Evolutionary conservation across 192 early-diverging fungal genomes (phyloP).

Genomic region (Coemansia sp.): DNA sequence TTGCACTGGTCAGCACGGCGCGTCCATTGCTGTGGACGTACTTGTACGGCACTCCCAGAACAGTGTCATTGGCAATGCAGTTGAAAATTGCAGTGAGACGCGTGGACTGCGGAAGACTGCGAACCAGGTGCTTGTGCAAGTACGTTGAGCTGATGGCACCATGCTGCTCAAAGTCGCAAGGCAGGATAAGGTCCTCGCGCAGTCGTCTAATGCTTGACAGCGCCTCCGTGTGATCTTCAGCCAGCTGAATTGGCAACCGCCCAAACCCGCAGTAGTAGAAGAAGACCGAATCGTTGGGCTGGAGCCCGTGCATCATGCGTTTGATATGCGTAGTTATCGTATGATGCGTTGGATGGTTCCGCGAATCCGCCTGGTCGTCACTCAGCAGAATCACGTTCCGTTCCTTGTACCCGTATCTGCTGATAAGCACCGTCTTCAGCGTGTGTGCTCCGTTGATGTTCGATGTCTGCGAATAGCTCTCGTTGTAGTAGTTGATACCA

Average conservation of each 20-base stretch:
- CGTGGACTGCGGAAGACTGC: slow-evolving; percentile 64
- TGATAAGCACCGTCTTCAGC: slow-evolving; percentile 61
- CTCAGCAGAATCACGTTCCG: slow-evolving; percentile 65
- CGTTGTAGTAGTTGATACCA: slow-evolving; percentile 61
- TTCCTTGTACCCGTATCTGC: slow-evolving; percentile 59
- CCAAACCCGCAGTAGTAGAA: slow-evolving; percentile 82
- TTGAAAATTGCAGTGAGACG: slow-evolving; percentile 76
- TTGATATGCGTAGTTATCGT: slow-evolving; percentile 65
- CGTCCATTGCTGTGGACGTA: slow-evolving; percentile 50
- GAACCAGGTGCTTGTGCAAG: slow-evolving; percentile 64
- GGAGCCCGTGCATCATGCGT: slow-evolving; percentile 67
- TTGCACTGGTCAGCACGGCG: slow-evolving; percentile 41
- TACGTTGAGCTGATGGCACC: slow-evolving; percentile 74
- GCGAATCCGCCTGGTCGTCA: slow-evolving; percentile 61
- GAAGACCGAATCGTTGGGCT: slow-evolving; percentile 73
- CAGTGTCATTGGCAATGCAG: slow-evolving; percentile 69
- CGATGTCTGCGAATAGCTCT: slow-evolving; percentile 54
- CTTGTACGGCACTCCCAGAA: slow-evolving; percentile 63
- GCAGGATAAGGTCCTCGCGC: slow-evolving; percentile 72
- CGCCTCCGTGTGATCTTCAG: slow-evolving; percentile 27
- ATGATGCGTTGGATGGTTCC: slow-evolving; percentile 52
- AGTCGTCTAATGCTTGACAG: slow-evolving; percentile 55
- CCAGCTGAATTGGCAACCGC: slow-evolving; percentile 43
- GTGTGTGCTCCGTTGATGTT: slow-evolving; percentile 59
- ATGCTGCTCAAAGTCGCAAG: slow-evolving; percentile 66